Evolutionary conservation across 108 stramenopile species (phyloP), one percentile per base, ranked within the genome.

Genomic region (Cyclostephanos tholiformis): DNA sequence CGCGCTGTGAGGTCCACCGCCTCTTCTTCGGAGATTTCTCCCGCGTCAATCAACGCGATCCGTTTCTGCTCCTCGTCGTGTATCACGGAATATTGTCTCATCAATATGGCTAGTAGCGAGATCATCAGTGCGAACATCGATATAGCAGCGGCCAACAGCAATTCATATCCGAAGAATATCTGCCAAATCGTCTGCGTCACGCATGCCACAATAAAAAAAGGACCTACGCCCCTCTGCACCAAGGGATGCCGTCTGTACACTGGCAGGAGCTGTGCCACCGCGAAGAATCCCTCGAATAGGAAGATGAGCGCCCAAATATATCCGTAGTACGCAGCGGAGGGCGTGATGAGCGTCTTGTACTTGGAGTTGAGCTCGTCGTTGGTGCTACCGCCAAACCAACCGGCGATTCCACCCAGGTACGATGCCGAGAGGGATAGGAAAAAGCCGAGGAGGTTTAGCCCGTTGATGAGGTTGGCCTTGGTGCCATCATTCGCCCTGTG

Each of bases 241-340:
- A 82, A 38, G 14, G 39, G 36, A 26, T 74, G 76, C 30, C 68
- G 19, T 2, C 71, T 64, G 36, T 52, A 78, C 9, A 44, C 19
- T 9, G 76, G 72, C 29, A 81, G 0, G n/a, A 87, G 17, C 61
- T 91, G 94, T 12, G 69, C 76, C 5, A 87, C 66, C 20, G 77
- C 82, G 63, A 88, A 95, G 14, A 91, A 69, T 19, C 86, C 81
- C 68, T 93, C 84, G 1, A 71, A 72, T 27, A 86, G 64, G 72
- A 90, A 95, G 20, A 95, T 93, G 20, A 92, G 49, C 4, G 85
- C 87, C 94, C 94, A 95, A 72, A 93, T 93, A n/a, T 76, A 84
- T 20, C 80, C 76, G 69, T 91, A 89, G 56, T 89, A 87, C 41
- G 35, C 68, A 1, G 79, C 80, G 29, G 69, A 66, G 11, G 94